Base-by-base conservation (phyloP, 2,329 filamentous ascomycete genomes). In the Akanthomyces muscarius region DNA sequence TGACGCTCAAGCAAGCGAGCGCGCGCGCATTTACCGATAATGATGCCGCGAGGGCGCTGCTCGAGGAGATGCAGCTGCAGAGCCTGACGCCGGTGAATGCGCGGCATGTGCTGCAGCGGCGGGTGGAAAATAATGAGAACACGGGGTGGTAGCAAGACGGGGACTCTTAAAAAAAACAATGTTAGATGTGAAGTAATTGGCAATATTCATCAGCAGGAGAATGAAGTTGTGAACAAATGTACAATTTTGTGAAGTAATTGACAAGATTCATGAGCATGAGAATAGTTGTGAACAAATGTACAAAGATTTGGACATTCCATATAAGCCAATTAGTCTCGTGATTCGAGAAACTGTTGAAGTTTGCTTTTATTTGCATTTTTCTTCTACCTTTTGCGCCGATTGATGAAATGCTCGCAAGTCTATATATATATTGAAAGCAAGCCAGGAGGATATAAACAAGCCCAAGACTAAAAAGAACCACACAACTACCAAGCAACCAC, bases 61-160 rank as follows among this genome's bases (percentile, higher is more conserved):
- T 93, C 23, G 84, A 87, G 64, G 82, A 84, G 68, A 72, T 92
- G 65, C 83, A 81, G 0, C 74, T 92, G 23, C 81, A 84, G 55
- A 76, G 79, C 25, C 69, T 93, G 67, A 86, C 81, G 6, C 87
- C 89, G 59, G 80, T 80, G 23, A 87, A 88, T 66, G 89, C 89
- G 14, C 81, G 89, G 67, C 79, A 83, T 63, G 85, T 92, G 61
- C 70, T 93, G 70, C 82, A 87, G 73, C 80, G 83, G 66, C 81
- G 89, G 67, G 83, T 92, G 0, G 89, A 92, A 71, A 85, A 81
- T 64, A 80, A 76, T 42, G 81, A 83, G 65, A 75, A 76, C 36
- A 70, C 76, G 7, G 74, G 73, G 5, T 76, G 74, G 74, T 76
- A 66, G 61, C 2, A 18, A 21, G 33, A 11, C 6, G 25, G 33